Evolutionary conservation across 176 grass and related monocot species (phyloP), one percentile per base, ranked within the genome.

Genomic region (Triticum urartu): DNA sequence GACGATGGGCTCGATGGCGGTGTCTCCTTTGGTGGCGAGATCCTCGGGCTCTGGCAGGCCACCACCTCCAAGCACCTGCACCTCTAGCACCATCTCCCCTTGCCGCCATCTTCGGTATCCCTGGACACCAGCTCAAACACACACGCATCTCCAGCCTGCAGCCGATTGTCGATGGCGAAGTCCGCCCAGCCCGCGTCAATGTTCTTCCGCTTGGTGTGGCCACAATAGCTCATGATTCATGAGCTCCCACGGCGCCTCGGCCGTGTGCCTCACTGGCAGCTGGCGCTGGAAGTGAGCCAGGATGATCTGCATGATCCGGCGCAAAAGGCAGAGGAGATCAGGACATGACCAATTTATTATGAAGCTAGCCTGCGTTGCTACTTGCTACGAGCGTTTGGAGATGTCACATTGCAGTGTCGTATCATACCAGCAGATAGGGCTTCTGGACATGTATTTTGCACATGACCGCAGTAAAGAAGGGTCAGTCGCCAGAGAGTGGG

Each of bases 381-480:
- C 38, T 7, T 39, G 6, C 38, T 39, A 35, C 34, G 4, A 35
- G 34, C 34, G 34, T 35, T 35, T 35, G 34, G 34, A 35, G 34
- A 35, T 35, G 34, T 35, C 34, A 35, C 34, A 6, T 35, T 42
- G 69, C 5, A 45, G 64, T 6, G 1, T 30, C 42, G 3, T 71
- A 1, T 1, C 1, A 9, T 68, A 90, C 89, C 89, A 79, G 18
- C 26, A 84, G 85, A 18, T 81, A 84, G 0, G 65, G 52, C 15
- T 15, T 10, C 33, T 87, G 80, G 56, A 90, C 66, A 1, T 87
- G 89, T 7, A 13, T 36, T 56, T 25, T 65, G 20, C 56, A 64
- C 85, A 90, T 11, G 60, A 87, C 15, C 18, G 42, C n/a, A 12
- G 80, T 74, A 67, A 90, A 87, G 73, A 79, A 90, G 14, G 75